Evolutionary conservation across 2,329 filamentous ascomycete species (phyloP), one percentile per base, ranked within the genome.

Genomic region (Sporothrix brunneoviolacea): DNA sequence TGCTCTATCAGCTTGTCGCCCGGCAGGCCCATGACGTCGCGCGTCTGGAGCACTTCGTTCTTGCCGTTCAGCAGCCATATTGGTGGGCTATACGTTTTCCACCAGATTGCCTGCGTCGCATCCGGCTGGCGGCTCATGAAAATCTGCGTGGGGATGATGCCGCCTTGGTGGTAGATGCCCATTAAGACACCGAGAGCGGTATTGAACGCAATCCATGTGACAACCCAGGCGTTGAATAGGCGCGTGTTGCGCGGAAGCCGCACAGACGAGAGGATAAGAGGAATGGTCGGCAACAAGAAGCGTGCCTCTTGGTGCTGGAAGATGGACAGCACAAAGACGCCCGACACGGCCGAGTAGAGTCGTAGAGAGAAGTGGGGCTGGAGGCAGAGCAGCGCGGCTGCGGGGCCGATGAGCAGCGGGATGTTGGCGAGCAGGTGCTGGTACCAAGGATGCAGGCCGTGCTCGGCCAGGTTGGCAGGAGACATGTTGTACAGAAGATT

Each of bases 1-100:
- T 82, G 71, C 54, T 75, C 70, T 1, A 88, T 65, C 62, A 91
- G 72, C 7, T 69, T 58, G 2, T 76, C 72, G 7, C 82, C 82
- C 35, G 77, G 72, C 68, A 87, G 77, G 4, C 86, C 84, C 81
- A 89, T 90, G 18, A 90, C 71, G 60, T 91, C 87, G 53, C 75
- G 73, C 1, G 86, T 91, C 27, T 70, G 74, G n/a, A 90, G 68
- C 9, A 86, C 75, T 57, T 83, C 77, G 57, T 86, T 89, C 65
- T 86, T 86, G 48, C 84, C 83, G 57, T 89, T 84, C 7, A 91
- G 71, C 18, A 91, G 74, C 86, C 87, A 91, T 32, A 85, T 83
- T 0, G 87, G 87, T 16, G 87, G 87, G 63, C 83, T 86, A 63
- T 91, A 91, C 1, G 87, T 91, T 65, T 90, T 91, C 87, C 87